phyloP scores from a whole-genome alignment of 1,284 basidiomycete species.

The Papiliotrema fonsecae region DNA sequence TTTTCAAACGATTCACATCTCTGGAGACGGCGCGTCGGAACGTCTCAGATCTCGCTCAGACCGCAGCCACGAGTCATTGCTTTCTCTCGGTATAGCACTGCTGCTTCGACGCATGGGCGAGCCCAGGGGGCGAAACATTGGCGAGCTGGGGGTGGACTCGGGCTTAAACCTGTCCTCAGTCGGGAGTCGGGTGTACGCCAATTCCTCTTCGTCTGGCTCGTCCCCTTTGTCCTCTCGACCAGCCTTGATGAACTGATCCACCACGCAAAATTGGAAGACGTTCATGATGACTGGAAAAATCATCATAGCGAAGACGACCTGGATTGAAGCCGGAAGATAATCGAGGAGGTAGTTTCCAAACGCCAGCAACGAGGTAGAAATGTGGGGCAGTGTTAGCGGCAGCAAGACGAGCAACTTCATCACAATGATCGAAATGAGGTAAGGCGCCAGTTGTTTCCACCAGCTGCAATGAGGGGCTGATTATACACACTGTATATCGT shows the following conservation, averaged over 20 bases:
- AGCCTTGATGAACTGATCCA: slow-evolving; percentile 48
- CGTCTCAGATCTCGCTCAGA: too few relatives aligned
- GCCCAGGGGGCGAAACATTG: too few relatives aligned
- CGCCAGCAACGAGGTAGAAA: slow-evolving; percentile 66
- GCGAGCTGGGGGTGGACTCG: too few relatives aligned
- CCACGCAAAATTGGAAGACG: slow-evolving; percentile 60
- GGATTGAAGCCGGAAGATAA: slow-evolving; percentile 67
- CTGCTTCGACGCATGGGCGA: not conserved
- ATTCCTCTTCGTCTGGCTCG: slow-evolving; percentile 7
- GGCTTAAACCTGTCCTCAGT: too few relatives aligned
- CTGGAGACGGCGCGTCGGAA: too few relatives aligned
- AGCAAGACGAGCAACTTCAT: slow-evolving; percentile 86
- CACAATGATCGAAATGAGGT: slow-evolving; percentile 72
- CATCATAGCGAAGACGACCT: slow-evolving; percentile 87
- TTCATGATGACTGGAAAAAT: slow-evolving; percentile 93
- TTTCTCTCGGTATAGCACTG: not conserved
- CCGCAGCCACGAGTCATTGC: not conserved
- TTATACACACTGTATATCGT: not conserved
- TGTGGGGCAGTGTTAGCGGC: slow-evolving; percentile 55
- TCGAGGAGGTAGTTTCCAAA: slow-evolving; percentile 76
- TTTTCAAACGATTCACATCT: too few relatives aligned
- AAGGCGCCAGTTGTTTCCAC: slow-evolving; percentile 78
- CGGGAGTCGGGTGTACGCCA: not conserved
- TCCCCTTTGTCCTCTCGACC: slow-evolving; percentile 11
- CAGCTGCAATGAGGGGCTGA: slow-evolving; percentile 57